Evolutionary conservation across 768 basidiomycete species (phyloP).

Genomic region (Butyriboletus loyo): DNA sequence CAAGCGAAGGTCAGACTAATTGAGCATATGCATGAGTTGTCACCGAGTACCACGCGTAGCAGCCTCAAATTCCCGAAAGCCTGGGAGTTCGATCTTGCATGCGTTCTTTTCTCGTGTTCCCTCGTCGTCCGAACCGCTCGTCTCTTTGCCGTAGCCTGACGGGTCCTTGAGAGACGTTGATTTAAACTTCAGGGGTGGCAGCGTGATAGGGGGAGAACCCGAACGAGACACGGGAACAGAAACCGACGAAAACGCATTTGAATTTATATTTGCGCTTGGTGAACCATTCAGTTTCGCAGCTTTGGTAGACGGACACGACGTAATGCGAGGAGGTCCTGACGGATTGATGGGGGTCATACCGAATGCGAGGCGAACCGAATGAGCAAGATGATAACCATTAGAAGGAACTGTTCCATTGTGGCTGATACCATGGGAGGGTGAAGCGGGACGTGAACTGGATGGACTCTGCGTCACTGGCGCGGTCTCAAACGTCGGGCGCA

Average conservation of each 20-base stretch:
- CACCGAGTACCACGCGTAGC: constrained; percentile 32
- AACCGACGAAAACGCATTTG: constrained; percentile 14
- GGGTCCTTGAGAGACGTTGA: constrained; percentile 18
- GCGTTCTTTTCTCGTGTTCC: constrained; percentile 15
- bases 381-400: constrained; percentile 67
- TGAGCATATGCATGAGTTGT: constrained; percentile 8
- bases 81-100: constrained; percentile 51
- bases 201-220: constrained; percentile 66
- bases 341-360: constrained; percentile 83
- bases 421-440: constrained; percentile 43
- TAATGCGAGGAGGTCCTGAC: constrained; percentile 33
- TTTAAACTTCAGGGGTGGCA: constrained; percentile 62
- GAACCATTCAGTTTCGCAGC: constrained; percentile 9
- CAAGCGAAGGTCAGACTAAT: background rate
- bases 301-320: constrained; percentile 36
- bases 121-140: constrained; percentile 21
- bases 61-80: constrained; percentile 64
- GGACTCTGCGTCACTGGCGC: constrained; percentile 40
- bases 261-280: constrained; percentile 2
- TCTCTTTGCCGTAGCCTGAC: constrained; percentile 17
- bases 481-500: constrained; percentile 25
- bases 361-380: constrained; percentile 83
- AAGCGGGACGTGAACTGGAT: constrained; percentile 58
- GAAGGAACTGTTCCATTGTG: constrained; percentile 26
- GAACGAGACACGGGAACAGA: constrained; percentile 57